Evolutionary conservation across 805 yeast genomes (phyloP), one percentile per base, ranked within the genome.

Genomic region (Kodamaea neixiangensis): DNA sequence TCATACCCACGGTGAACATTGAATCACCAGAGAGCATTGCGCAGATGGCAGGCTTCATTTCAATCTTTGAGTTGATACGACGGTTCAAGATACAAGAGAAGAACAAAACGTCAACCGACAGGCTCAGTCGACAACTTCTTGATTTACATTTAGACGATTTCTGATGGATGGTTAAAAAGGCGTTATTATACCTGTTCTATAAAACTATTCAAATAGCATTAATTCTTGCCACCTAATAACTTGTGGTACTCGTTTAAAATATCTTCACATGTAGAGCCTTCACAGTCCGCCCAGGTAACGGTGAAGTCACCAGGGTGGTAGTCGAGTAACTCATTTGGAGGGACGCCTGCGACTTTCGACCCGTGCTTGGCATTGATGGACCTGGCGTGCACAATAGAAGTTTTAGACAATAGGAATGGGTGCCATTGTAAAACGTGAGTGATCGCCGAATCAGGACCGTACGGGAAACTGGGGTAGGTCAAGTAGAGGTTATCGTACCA

Each of bases 361-460:
- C 60, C 47, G 46, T 66, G 67, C 29, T 56, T 53, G 3, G 77
- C 65, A 44, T 68, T 59, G 14, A 75, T 70, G 10, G 73, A 64
- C 52, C 73, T 69, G 3, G 76, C 58, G 6, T 90, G 88, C 1
- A 94, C 80, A 13, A 93, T 66, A 0, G 90, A 86, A 2, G 94
- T 76, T 61, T 83, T 86, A 49, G 87, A 78, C 57, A 94, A 75
- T 21, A 87, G 71, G 22, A 80, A 82, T 10, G 97, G 96, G 65
- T 93, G 99, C 99, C 98, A 94, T 68, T 90, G 97, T 58, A 91
- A 74, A 42, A 91, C 75, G 65, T 94, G 98, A n/a, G 89, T 80
- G 40, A 93, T 63, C 0, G 94, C 92, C n/a, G 79, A 76, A 52
- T 81, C 82, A 4, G 83, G 86, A 48, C 79, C 79, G 46, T 67